Evolutionary conservation across 768 basidiomycete species (phyloP), one percentile per base, ranked within the genome.

Genomic region (Termitomyces sp.): DNA sequence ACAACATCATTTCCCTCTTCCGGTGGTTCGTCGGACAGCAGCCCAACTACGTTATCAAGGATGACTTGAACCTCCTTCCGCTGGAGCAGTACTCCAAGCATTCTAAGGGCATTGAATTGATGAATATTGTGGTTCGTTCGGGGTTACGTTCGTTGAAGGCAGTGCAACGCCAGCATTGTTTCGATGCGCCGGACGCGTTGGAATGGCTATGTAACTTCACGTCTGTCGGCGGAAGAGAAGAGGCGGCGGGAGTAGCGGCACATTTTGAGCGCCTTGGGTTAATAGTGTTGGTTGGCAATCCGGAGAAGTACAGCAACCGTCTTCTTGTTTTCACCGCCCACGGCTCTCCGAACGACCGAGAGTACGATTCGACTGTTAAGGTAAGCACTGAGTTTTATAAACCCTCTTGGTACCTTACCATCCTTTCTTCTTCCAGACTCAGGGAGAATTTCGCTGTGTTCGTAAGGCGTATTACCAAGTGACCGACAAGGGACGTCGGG

Each of bases 131-230:
- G 11, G 52, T 54, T 29, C 58, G 55, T 16, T 49, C 47, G 4
- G 53, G 40, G 15, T 18, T 23, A 27, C 40, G 22, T 35, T 49
- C 18, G 10, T 47, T 40, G 35, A 60, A 44, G 25, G 50, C 49
- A 13, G 38, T 49, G 15, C 52, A 51, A 7, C 50, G 49, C 7
- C 52, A 56, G 4, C 70, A 79, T 60, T 84, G 84, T 56, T 89
- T 91, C 64, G 67, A 79, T 18, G 87, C 89, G 25, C 76, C 83
- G 51, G 75, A 76, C 23, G 87, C 83, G 0, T 70, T 89, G 51
- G 88, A 90, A 66, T 91, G 90, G 89, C 76, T 91, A 44, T 81
- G 84, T 62, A 89, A 91, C 63, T 89, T 85, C 63, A 85, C 90
- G 4, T 88, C 88, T 5, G 83, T 87, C 39, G 82, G 85, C 27